Percentiles rank a stretch among this genome's conserved stretches.
Conservation (phyloP, 23 red algal species). For the Cyanidioschyzon merolae region DNA sequence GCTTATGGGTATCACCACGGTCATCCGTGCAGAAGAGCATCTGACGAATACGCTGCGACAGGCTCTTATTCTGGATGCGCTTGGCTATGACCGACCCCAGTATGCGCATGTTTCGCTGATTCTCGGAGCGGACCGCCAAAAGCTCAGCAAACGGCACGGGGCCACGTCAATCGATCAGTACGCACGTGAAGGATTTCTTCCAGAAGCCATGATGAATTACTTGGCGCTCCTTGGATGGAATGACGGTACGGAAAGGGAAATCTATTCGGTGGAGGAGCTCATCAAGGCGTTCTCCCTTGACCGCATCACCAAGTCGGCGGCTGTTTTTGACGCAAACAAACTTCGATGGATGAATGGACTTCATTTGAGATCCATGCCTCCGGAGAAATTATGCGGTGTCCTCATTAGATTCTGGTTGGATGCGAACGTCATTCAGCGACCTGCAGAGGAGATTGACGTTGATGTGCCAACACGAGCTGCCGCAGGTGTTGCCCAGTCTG, state of each 20-base stretch:
- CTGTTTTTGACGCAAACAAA: constrained; percentile 85
- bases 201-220: constrained; percentile 92
- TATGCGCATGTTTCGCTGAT: constrained; percentile 92
- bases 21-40: constrained; percentile 95
- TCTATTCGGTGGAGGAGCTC: constrained; percentile 81
- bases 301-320: constrained; percentile 76
- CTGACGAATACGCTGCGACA: constrained; percentile 91
- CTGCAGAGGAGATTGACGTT: constrained; percentile 18
- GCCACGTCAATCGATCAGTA: constrained; percentile 80
- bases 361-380: constrained; percentile 62
- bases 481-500: neutral
- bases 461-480: neutral
- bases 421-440: neutral
- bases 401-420: constrained; percentile 33
- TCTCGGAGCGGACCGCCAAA: constrained; percentile 73
- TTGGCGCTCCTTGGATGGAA: constrained; percentile 92
- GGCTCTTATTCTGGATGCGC: constrained; percentile 71
- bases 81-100: constrained; percentile 60
- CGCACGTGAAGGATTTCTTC: constrained; percentile 73
- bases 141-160: constrained; percentile 88
- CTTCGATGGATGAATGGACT: constrained; percentile 90
- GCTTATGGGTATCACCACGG: constrained; percentile 85
- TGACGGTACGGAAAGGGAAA: constrained; percentile 85
- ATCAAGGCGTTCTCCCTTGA: constrained; percentile 62
- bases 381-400: constrained; percentile 34